Base-by-base conservation (phyloP, 1,284 basidiomycete genomes). In the Fomitopsis schrenkii region DNA sequence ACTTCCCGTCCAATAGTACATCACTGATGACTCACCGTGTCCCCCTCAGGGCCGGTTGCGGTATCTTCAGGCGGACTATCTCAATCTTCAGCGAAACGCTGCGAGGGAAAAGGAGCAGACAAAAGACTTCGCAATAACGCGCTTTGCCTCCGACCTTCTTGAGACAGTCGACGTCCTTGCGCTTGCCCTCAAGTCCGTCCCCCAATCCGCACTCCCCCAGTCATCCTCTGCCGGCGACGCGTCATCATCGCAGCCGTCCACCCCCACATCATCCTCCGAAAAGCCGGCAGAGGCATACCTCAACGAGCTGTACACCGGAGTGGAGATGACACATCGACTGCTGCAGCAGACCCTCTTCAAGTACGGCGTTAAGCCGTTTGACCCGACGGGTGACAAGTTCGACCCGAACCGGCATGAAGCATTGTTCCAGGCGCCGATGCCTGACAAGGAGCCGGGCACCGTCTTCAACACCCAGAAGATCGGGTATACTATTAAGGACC, bases 381-480 rank as follows among this genome's bases (percentile, higher is more conserved):
- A 97, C 72, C 95, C 96, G 19, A 90, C 86, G 0, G 97, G 96
- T 59, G 93, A 97, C 74, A 82, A 81, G 70, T 99, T 99, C 71
- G 95, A 99, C 77, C 97, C 97, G 36, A 97, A 97, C 76, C 77
- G 82, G 54, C 97, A 98, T 74, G 97, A 99, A 78, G 97, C 97
- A 7, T 82, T 97, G 38, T 98, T 94, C 79, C 94, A 97, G 79
- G 93, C 88, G 22, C 95, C 96, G n/a, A 85, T 97, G 60, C 86
- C 88, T 12, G 92, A 85, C 45, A 95, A 94, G 78, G 89, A 90
- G 72, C 87, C 94, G 1, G 96, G 96, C 22, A 91, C 91, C 4
- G 91, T 99, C 42, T 83, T 97, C 59, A 93, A 98, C 71, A 94
- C 93, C 72, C 91, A 93, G 75, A 97, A 97, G 80, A 82, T 84